Conservation (phyloP, 176 grass and related monocot species). For the Ampelocalamus luodianensis region DNA sequence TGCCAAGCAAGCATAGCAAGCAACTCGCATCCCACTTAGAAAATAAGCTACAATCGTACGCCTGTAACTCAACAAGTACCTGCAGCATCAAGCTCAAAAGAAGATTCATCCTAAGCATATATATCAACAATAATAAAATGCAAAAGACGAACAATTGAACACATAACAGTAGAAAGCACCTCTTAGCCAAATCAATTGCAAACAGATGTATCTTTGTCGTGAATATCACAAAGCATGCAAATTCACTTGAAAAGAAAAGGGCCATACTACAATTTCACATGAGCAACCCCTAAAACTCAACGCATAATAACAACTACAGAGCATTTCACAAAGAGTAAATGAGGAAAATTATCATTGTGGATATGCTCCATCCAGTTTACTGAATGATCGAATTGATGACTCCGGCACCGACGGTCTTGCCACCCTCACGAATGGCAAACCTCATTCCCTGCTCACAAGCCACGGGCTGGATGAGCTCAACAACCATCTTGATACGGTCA, state of each 20-base stretch:
- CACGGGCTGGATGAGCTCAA: conserved; percentile 78
- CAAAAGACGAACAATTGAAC: conserved; percentile 21
- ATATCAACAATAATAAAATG: conserved; percentile 30
- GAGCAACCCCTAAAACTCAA: conserved; percentile 62
- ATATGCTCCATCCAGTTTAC: conserved; percentile 52
- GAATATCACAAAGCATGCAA: conserved; percentile 61
- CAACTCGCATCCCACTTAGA: background rate
- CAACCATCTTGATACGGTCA: conserved; percentile 86
- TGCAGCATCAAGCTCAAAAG: background rate
- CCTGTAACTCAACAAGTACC: background rate
- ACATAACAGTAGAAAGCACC: conserved; percentile 13
- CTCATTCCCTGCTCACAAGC: conserved; percentile 88
- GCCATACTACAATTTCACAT: conserved; percentile 64
- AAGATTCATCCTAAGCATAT: conserved; percentile 46
- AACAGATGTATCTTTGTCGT: conserved; percentile 46
- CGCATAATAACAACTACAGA: conserved; percentile 61
- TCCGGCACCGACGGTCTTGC: conserved; percentile 81
- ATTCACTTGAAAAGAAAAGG: conserved; percentile 61
- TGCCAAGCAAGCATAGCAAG: conserved; percentile 30
- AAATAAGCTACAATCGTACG: background rate
- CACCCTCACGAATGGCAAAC: conserved; percentile 90
- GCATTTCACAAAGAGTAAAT: conserved; percentile 58
- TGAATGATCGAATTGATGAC: conserved; percentile 78
- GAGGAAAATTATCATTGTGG: conserved; percentile 50
- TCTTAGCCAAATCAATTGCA: conserved; percentile 46